Percentiles rank a stretch among this genome's conserved stretches.
Conservation (phyloP, 1,284 basidiomycete genomes). For the Flammula alnicola region DNA sequence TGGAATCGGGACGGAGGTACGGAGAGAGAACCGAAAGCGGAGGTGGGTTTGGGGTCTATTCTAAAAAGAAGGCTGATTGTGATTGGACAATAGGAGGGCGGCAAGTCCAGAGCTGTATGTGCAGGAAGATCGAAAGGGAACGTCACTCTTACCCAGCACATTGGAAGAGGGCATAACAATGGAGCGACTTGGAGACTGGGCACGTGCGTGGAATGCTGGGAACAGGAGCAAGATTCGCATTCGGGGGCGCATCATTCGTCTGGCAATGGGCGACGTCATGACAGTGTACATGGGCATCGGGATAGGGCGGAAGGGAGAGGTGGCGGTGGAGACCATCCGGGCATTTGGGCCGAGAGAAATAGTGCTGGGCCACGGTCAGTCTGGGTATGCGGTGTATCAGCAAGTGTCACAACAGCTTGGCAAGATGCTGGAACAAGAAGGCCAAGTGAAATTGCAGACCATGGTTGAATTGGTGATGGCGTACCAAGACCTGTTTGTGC, state of each 20-base stretch:
- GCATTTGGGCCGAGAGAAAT: slow-evolving; percentile 74
- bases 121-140: slow-evolving; percentile 41
- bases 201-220: slow-evolving; percentile 55
- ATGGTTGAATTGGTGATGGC: slow-evolving; percentile 52
- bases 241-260: slow-evolving; percentile 56
- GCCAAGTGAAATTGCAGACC: slow-evolving; percentile 52
- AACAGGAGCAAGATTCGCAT: slow-evolving; percentile 49
- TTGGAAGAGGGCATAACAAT: slow-evolving; percentile 35
- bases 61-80: slow-evolving; percentile 1
- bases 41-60: slow-evolving; percentile 41
- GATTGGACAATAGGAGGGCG: slow-evolving; percentile 27
- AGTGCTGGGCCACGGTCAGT: slow-evolving; percentile 71
- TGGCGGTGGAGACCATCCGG: slow-evolving; percentile 62
- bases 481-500: slow-evolving; percentile 64
- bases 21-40: slow-evolving; percentile 54
- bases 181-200: slow-evolving; percentile 51
- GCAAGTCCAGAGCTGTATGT: slow-evolving; percentile 64
- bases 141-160: slow-evolving; percentile 45
- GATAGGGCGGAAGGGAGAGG: slow-evolving; percentile 30
- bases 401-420: slow-evolving; percentile 67
- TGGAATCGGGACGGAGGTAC: slow-evolving; percentile 47
- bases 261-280: slow-evolving; percentile 63
- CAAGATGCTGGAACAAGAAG: slow-evolving; percentile 58
- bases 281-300: slow-evolving; percentile 57
- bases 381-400: slow-evolving; percentile 65